Evolutionary conservation across 2,329 filamentous ascomycete genomes (phyloP).

Genomic region (Pseudogymnoascus sp.): DNA sequence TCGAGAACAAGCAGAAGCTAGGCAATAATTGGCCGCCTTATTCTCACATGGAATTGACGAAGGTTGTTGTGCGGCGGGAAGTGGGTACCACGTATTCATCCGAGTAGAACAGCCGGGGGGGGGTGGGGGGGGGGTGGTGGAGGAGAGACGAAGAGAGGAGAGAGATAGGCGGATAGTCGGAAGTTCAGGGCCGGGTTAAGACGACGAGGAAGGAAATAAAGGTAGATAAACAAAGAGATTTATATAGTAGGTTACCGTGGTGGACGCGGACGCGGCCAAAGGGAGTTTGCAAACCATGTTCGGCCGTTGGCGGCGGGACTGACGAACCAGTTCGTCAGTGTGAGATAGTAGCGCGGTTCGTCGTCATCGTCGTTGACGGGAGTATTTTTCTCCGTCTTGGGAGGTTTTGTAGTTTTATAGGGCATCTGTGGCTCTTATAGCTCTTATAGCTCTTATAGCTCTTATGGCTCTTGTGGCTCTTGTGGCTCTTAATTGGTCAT

Average conservation of each 20-base stretch:
- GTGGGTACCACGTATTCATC: not conserved
- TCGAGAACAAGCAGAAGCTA: not conserved
- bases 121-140: too few species aligned
- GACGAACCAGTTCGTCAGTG: not conserved
- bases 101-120: not conserved
- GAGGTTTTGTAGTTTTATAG: too few species aligned
- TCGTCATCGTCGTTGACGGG: not conserved
- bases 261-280: not conserved
- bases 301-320: not conserved
- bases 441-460: too few species aligned
- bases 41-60: not conserved
- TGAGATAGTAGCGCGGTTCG: not conserved
- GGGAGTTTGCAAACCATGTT: not conserved
- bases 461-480: not conserved
- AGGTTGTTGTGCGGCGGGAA: not conserved
- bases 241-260: not conserved
- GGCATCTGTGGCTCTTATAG: too few species aligned
- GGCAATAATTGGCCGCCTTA: not conserved
- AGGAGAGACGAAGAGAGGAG: not conserved
- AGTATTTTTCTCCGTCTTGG: not conserved
- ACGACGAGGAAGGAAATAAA: not conserved
- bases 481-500: not conserved
- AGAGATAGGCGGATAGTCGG: not conserved
- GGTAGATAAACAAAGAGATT: not conserved
- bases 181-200: not conserved